Conservation (phyloP, 2,329 filamentous ascomycete species). For the Xylariaceae sp. region DNA sequence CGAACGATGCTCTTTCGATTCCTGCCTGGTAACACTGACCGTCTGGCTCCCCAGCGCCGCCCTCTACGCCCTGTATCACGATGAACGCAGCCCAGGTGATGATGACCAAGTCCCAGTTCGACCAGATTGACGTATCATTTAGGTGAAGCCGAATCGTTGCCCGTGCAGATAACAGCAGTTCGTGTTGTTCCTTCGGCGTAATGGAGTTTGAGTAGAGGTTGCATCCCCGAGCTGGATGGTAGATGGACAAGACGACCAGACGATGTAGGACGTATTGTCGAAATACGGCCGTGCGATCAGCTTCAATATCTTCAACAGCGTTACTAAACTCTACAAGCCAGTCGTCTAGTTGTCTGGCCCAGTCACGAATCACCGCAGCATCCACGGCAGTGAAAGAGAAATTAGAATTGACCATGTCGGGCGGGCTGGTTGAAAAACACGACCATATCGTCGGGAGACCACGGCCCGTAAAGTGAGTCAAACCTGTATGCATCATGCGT, state of each 20-base stretch:
- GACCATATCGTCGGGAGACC: slow-evolving; percentile 40
- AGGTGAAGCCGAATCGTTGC: slow-evolving; percentile 36
- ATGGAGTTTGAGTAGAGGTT: slow-evolving; percentile 34
- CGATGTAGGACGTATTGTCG: slow-evolving; percentile 39
- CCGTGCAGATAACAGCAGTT: slow-evolving; percentile 36
- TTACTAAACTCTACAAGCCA: slow-evolving; percentile 37
- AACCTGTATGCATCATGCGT: slow-evolving; percentile 40
- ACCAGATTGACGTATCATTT: slow-evolving; percentile 38
- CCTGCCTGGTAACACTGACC: slow-evolving; percentile 20
- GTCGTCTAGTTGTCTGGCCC: slow-evolving; percentile 36
- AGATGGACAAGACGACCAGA: slow-evolving; percentile 38
- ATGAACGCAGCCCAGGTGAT: slow-evolving; percentile 41
- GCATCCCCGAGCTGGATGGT: slow-evolving; percentile 36
- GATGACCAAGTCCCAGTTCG: slow-evolving; percentile 40
- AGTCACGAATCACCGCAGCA: slow-evolving; percentile 37
- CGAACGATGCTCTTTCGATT: no score
- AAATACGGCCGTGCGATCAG: slow-evolving; percentile 32
- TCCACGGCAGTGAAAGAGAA: slow-evolving; percentile 34
- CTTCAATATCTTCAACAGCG: slow-evolving; percentile 25
- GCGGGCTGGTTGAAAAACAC: slow-evolving; percentile 27
- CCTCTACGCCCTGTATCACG: slow-evolving; percentile 37
- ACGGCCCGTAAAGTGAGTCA: slow-evolving; percentile 37
- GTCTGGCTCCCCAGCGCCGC: slow-evolving; percentile 33
- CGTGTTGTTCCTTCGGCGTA: slow-evolving; percentile 35
- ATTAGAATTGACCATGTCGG: slow-evolving; percentile 10